A percentile compares a stretch with the other conserved stretches of the same genome.
Evolutionary conservation across 2,329 filamentous ascomycete species (phyloP).

Genomic region (Lachnellula arida): DNA sequence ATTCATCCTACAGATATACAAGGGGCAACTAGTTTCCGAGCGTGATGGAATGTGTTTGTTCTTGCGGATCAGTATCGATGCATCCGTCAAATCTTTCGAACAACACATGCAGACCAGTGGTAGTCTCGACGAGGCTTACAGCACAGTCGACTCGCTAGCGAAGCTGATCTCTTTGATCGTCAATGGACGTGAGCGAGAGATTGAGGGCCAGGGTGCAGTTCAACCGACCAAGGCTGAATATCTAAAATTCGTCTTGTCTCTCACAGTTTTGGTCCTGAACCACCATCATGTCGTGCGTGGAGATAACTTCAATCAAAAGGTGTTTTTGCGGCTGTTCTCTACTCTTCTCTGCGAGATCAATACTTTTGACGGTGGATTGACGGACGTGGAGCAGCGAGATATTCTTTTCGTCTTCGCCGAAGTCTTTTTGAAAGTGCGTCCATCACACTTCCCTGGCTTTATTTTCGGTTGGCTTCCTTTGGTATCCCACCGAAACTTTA

Average conservation of each 20-base stretch:
- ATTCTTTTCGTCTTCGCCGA: constrained; percentile 69
- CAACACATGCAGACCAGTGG: constrained; percentile 57
- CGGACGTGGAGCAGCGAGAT: constrained; percentile 58
- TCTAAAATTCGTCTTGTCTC: constrained; percentile 70
- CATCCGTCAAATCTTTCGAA: constrained; percentile 74
- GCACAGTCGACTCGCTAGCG: constrained; percentile 72
- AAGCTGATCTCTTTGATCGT: constrained; percentile 75
- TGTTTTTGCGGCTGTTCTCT: constrained; percentile 89
- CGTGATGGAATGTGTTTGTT: constrained; percentile 77
- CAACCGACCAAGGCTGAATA: constrained; percentile 59
- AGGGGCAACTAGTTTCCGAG: constrained; percentile 64
- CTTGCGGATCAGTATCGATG: constrained; percentile 74
- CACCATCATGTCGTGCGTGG: constrained; percentile 78
- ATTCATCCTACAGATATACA: constrained; percentile 82
- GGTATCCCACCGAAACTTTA: constrained; percentile 77
- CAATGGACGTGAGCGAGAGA: constrained; percentile 59
- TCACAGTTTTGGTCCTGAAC: constrained; percentile 78
- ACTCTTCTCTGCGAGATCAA: constrained; percentile 74
- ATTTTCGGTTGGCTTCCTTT: constrained; percentile 80
- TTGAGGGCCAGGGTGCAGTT: constrained; percentile 44
- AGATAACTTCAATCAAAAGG: constrained; percentile 78
- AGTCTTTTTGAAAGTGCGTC: constrained; percentile 69
- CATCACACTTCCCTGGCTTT: constrained; percentile 74
- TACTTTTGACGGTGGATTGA: constrained; percentile 51
- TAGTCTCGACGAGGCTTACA: constrained; percentile 52